These are phyloP conservation scores for Sclerotinia sclerotiorum DNA, from an alignment of 2,329 filamentous ascomycete genomes.

Conservation along the genomic window DNA sequence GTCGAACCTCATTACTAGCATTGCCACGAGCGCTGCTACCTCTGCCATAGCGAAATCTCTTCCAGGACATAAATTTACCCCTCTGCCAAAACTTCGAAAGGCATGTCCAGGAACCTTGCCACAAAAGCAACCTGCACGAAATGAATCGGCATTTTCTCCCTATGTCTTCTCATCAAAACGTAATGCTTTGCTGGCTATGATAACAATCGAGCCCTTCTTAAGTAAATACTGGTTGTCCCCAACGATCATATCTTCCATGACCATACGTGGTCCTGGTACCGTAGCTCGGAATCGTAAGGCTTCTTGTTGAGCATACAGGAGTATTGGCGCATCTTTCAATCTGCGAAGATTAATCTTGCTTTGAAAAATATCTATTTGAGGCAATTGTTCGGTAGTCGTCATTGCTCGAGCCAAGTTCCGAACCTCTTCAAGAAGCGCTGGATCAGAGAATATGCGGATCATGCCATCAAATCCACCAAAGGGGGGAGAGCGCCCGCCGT, in stretches of 20 bases:
- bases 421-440: background rate
- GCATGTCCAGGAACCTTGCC: background rate
- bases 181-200: conserved; percentile 6
- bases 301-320: conserved; percentile 13
- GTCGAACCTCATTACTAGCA: conserved; percentile 7
- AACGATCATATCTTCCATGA: conserved; percentile 10
- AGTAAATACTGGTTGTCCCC: conserved; percentile 12
- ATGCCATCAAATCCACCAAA: conserved; percentile 9
- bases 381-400: background rate
- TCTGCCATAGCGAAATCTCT: conserved; percentile 14
- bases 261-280: background rate
- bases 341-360: background rate
- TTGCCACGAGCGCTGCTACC: conserved; percentile 1
- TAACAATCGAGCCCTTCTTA: conserved; percentile 5
- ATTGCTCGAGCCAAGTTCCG: background rate
- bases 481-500: background rate
- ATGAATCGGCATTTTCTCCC: background rate
- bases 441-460: conserved; percentile 12
- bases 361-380: background rate
- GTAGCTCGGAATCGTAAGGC: conserved; percentile 7
- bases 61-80: conserved; percentile 9
- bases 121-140: conserved; percentile 5
- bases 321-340: conserved; percentile 1
- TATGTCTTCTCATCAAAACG: background rate
- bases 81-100: conserved; percentile 17